Conservation (phyloP, 2,329 filamentous ascomycete species). For the Calonectria pseudoreteaudii region DNA sequence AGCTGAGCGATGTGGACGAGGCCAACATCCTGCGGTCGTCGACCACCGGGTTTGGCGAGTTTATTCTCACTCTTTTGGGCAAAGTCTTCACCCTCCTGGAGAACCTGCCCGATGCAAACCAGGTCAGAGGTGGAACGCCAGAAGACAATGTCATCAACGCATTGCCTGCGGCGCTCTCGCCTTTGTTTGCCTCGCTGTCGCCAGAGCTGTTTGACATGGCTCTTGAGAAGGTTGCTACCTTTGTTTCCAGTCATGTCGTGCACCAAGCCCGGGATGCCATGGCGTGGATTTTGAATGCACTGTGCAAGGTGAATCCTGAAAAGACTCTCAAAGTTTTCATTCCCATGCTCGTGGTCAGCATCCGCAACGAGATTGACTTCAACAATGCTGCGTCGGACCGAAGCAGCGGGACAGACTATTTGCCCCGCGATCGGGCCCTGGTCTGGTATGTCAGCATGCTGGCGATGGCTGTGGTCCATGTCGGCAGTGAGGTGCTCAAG, state of each 20-base stretch:
- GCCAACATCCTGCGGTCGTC: conserved; percentile 90
- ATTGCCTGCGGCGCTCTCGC: conserved; percentile 89
- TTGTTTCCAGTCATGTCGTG: conserved; percentile 93
- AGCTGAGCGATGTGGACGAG: conserved; percentile 88
- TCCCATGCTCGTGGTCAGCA: conserved; percentile 89
- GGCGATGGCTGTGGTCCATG: conserved; percentile 97
- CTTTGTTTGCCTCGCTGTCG: conserved; percentile 89
- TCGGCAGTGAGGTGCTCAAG: conserved; percentile 88
- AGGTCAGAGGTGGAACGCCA: conserved; percentile 88
- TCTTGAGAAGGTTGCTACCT: conserved; percentile 90
- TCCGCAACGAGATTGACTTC: conserved; percentile 95
- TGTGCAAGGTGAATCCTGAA: conserved; percentile 95
- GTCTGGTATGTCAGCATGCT: conserved; percentile 98
- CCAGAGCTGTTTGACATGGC: conserved; percentile 94
- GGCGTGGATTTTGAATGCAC: conserved; percentile 96
- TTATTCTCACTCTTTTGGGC: conserved; percentile 88
- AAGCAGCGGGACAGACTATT: conserved; percentile 91
- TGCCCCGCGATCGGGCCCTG: conserved; percentile 90
- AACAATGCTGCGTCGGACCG: conserved; percentile 96
- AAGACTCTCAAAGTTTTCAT: conserved; percentile 93
- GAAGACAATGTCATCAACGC: conserved; percentile 98
- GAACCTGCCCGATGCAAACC: conserved; percentile 90
- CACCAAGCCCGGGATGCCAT: conserved; percentile 97
- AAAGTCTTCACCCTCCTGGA: conserved; percentile 96
- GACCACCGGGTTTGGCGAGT: conserved; percentile 93